Conservation (phyloP, 768 basidiomycete species). For the Neoboletus magnificus region DNA sequence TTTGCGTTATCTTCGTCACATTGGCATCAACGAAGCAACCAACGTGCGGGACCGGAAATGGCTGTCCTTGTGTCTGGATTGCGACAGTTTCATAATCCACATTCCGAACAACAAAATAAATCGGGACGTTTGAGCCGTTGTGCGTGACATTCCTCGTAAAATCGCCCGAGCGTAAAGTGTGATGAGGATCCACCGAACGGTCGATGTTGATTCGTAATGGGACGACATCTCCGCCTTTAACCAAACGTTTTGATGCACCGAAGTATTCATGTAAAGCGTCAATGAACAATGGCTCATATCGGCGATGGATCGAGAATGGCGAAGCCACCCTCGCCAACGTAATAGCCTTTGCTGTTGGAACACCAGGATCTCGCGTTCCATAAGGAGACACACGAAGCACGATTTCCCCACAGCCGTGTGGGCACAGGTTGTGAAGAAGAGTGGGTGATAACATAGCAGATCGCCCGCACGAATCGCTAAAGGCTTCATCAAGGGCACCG, state of each 20-base stretch:
- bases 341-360: slow-evolving; percentile 67
- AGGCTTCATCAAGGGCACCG: slow-evolving; percentile 46
- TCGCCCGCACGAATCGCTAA: slow-evolving; percentile 37
- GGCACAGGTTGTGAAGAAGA: slow-evolving; percentile 52
- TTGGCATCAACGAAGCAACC: slow-evolving; percentile 83
- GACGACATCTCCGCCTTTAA: slow-evolving; percentile 75
- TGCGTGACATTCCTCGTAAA: not conserved
- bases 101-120: slow-evolving; percentile 78
- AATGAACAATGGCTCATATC: slow-evolving; percentile 61
- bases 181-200: slow-evolving; percentile 22
- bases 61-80: slow-evolving; percentile 40
- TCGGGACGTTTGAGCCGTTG: slow-evolving; percentile 40
- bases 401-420: slow-evolving; percentile 29
- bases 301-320: slow-evolving; percentile 60
- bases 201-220: slow-evolving; percentile 61
- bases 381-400: slow-evolving; percentile 55
- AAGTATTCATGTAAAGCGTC: slow-evolving; percentile 65
- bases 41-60: slow-evolving; percentile 60
- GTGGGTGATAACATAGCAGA: slow-evolving; percentile 38
- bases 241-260: slow-evolving; percentile 45
- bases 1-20: slow-evolving; percentile 73
- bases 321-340: slow-evolving; percentile 82
- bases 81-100: slow-evolving; percentile 62
- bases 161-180: slow-evolving; percentile 2
- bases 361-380: slow-evolving; percentile 50